Evolutionary conservation across 768 basidiomycete species (phyloP).

Genomic region (Lactifluus volemus): DNA sequence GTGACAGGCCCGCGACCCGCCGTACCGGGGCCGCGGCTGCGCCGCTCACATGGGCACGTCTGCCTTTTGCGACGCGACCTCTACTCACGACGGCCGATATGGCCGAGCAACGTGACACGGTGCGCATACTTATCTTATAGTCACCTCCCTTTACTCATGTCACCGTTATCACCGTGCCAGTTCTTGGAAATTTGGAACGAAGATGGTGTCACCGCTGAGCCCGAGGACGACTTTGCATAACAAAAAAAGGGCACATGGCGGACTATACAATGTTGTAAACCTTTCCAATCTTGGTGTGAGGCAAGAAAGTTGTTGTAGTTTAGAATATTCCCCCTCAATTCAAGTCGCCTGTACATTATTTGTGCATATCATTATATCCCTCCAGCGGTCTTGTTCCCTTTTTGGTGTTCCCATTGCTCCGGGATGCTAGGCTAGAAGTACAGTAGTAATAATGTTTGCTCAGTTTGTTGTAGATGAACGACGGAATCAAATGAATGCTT

Average conservation of each 20-base stretch:
- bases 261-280: background rate
- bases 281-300: background rate
- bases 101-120: slow-evolving; percentile 51
- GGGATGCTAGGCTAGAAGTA: background rate
- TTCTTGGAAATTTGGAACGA: slow-evolving; percentile 77
- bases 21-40: slow-evolving; percentile 50
- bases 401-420: background rate
- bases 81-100: slow-evolving; percentile 57
- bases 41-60: slow-evolving; percentile 62
- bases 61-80: slow-evolving; percentile 56
- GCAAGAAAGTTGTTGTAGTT: background rate
- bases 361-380: slow-evolving; percentile 19
- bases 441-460: background rate
- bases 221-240: slow-evolving; percentile 27
- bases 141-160: background rate
- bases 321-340: background rate
- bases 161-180: slow-evolving; percentile 28
- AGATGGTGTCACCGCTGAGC: slow-evolving; percentile 64
- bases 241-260: background rate
- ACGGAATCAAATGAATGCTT: background rate
- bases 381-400: background rate
- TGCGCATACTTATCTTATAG: slow-evolving; percentile 26
- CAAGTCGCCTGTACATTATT: background rate
- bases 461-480: background rate
- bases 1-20: slow-evolving; percentile 70